phyloP scores from a whole-genome alignment of 768 basidiomycete genomes.

The Leccinum pellstonianum region DNA sequence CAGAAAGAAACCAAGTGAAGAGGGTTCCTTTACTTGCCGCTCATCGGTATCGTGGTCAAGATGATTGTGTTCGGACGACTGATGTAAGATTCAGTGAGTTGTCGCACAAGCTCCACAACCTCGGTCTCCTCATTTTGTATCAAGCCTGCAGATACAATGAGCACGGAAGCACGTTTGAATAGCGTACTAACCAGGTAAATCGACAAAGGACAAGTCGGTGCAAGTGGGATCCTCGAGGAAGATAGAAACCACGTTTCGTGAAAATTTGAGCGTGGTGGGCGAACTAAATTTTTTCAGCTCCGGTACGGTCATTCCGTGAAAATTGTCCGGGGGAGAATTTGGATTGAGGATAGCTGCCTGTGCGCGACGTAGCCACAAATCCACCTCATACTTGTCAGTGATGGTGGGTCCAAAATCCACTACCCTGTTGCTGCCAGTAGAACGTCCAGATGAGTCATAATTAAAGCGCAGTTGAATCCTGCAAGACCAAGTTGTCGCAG shows the following conservation, averaged over 20 bases:
- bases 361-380: slow-evolving; percentile 44
- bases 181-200: slow-evolving; percentile 46
- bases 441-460: slow-evolving; percentile 30
- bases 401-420: slow-evolving; percentile 34
- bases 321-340: slow-evolving; percentile 9
- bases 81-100: slow-evolving; percentile 51
- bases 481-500: slow-evolving; percentile 42
- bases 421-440: slow-evolving; percentile 9
- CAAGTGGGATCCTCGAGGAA: slow-evolving; percentile 43
- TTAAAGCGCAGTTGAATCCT: slow-evolving; percentile 41
- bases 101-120: slow-evolving; percentile 44
- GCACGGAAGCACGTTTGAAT: background rate
- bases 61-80: slow-evolving; percentile 53
- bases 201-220: slow-evolving; percentile 52
- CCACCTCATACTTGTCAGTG: slow-evolving; percentile 33
- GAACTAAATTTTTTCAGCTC: slow-evolving; percentile 29
- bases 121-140: slow-evolving; percentile 52
- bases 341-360: slow-evolving; percentile 45
- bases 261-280: slow-evolving; percentile 38
- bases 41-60: slow-evolving; percentile 65
- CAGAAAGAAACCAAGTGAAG: background rate
- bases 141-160: slow-evolving; percentile 40
- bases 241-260: slow-evolving; percentile 50
- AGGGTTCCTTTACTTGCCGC: slow-evolving; percentile 37
- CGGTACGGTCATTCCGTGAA: slow-evolving; percentile 21